These are phyloP conservation scores for Rhizopus arrhizus DNA, from an alignment of 371 early-diverging fungal species.

Conservation along the genomic window DNA sequence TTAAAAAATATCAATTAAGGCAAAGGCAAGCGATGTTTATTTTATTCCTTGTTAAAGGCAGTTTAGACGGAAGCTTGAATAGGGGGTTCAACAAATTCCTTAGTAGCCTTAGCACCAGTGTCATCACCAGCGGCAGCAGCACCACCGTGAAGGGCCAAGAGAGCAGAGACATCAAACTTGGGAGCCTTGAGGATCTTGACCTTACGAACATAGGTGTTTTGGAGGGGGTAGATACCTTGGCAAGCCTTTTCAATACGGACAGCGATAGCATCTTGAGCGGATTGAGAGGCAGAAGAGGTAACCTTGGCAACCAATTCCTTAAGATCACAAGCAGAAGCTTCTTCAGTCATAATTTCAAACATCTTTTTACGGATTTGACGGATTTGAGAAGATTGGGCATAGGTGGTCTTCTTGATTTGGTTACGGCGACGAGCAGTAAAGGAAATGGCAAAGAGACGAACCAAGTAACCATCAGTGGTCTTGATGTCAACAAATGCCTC, in stretches of 20 bases:
- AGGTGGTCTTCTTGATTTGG: slow-evolving; percentile 97
- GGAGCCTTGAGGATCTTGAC: slow-evolving; percentile 99
- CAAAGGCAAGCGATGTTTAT: slow-evolving; percentile 16
- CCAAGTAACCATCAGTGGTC: slow-evolving; percentile 98
- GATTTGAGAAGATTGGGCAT: slow-evolving; percentile 94
- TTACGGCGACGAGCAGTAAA: slow-evolving; percentile 94
- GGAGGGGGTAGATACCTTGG: slow-evolving; percentile 97
- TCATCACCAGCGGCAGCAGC: slow-evolving; percentile 78
- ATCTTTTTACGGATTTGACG: slow-evolving; percentile 98
- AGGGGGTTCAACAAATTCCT: slow-evolving; percentile 78
- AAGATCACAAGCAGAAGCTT: slow-evolving; percentile 85
- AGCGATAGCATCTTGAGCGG: slow-evolving; percentile 74
- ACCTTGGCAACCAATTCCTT: slow-evolving; percentile 96
- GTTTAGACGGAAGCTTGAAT: slow-evolving; percentile 71
- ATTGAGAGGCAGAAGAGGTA: slow-evolving; percentile 52
- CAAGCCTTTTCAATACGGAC: slow-evolving; percentile 95
- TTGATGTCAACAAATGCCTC: slow-evolving; percentile 98
- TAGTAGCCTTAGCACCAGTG: slow-evolving; percentile 65
- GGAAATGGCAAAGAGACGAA: slow-evolving; percentile 95
- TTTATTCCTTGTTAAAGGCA: neutral
- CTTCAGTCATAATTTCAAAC: slow-evolving; percentile 93
- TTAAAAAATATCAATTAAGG: neutral
- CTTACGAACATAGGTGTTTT: slow-evolving; percentile 96
- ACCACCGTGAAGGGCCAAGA: slow-evolving; percentile 90
- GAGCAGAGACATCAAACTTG: slow-evolving; percentile 90